A percentile compares a stretch with the other conserved stretches of the same genome.
Evolutionary conservation across 2,329 filamentous ascomycete species (phyloP).

Genomic region (Pseudogymnoascus destructans): DNA sequence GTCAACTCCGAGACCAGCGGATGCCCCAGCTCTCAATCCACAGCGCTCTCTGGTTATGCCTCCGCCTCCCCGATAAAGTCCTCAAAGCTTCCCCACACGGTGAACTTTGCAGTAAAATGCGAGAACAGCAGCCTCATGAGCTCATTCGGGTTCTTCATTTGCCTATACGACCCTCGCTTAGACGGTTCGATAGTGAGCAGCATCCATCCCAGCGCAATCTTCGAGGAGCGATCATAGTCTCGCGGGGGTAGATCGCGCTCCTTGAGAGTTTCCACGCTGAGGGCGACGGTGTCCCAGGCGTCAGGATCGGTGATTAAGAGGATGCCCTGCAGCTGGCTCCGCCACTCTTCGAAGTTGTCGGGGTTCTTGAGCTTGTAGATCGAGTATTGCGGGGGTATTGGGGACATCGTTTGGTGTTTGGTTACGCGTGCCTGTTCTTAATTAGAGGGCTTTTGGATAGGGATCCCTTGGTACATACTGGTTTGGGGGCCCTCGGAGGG

Average conservation of each 20-base stretch:
- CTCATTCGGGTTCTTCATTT: slow-evolving; percentile 4
- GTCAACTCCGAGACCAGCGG: background rate
- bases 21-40: background rate
- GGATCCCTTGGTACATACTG: background rate
- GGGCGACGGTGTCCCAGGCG: background rate
- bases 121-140: slow-evolving; percentile 2
- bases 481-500: background rate
- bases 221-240: background rate
- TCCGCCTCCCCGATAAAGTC: background rate
- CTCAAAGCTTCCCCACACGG: slow-evolving; percentile 2
- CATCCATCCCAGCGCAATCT: slow-evolving; percentile 5
- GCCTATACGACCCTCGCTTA: background rate
- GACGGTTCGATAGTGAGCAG: background rate
- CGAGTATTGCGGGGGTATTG: background rate
- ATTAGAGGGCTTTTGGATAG: background rate
- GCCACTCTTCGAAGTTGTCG: background rate
- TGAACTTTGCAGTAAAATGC: slow-evolving; percentile 2
- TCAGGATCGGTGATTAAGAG: background rate
- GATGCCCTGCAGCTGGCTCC: slow-evolving; percentile 1
- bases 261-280: background rate
- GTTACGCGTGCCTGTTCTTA: background rate
- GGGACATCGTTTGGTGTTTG: background rate
- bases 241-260: background rate
- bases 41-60: background rate
- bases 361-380: slow-evolving; percentile 7